Evolutionary conservation across 148 eudicot species (phyloP).

Genomic region (Fagopyrum esculentum): DNA sequence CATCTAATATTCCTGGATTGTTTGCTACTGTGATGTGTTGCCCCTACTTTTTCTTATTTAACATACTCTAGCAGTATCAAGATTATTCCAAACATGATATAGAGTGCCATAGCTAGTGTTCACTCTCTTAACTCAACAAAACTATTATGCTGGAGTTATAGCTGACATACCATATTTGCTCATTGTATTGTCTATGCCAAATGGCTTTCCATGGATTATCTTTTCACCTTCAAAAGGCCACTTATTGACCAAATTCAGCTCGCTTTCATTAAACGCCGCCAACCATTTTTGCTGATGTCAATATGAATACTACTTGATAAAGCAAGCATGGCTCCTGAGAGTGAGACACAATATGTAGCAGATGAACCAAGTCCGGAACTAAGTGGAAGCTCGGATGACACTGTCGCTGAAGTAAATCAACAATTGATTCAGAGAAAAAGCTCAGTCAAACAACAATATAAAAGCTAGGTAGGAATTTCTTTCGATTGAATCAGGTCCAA

Average conservation of each 20-base stretch:
- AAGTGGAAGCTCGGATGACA: conserved; percentile 84
- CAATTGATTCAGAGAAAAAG: conserved; percentile 34
- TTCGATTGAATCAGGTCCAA: too few species aligned
- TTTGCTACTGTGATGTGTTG: background rate
- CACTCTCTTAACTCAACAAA: background rate
- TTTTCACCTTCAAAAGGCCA: conserved; percentile 99
- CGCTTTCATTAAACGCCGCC: conserved; percentile 55
- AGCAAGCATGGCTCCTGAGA: conserved; percentile 74
- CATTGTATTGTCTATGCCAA: conserved; percentile 94
- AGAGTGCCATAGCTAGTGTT: background rate
- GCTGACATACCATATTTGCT: conserved; percentile 86
- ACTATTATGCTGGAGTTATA: background rate
- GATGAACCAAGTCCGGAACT: conserved; percentile 97
- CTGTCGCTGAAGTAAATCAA: conserved; percentile 64
- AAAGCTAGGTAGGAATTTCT: background rate
- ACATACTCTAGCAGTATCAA: background rate
- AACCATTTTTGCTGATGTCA: conserved; percentile 48
- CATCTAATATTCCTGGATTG: background rate
- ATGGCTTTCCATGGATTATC: conserved; percentile 94
- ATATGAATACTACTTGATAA: conserved; percentile 44
- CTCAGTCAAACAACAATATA: background rate
- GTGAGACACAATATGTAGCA: conserved; percentile 89
- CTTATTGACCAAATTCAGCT: conserved; percentile 72
- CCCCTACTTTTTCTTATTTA: background rate
- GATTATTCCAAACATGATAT: background rate